These are phyloP conservation scores for Suillus plorans DNA, from an alignment of 768 basidiomycete species.

Conservation along the genomic window DNA sequence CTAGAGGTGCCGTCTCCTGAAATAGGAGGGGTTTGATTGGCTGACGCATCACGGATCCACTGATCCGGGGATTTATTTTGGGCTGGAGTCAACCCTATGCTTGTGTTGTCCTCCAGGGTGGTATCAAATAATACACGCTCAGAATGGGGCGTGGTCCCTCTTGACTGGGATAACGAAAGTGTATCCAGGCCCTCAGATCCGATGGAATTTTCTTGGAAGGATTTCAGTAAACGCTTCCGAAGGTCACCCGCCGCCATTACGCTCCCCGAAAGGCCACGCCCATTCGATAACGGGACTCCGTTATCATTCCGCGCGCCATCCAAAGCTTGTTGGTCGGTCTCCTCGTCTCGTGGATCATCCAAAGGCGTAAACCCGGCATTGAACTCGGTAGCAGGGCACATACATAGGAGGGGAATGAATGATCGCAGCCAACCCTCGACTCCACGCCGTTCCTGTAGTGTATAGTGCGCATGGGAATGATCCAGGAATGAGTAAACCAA, in stretches of 20 bases:
- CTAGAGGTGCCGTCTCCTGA: slow-evolving; percentile 32
- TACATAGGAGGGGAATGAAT: slow-evolving; percentile 83
- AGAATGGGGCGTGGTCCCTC: slow-evolving; percentile 10
- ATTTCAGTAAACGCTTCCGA: slow-evolving; percentile 77
- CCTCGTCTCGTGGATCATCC: slow-evolving; percentile 44
- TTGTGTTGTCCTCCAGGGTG: slow-evolving; percentile 2
- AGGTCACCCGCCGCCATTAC: slow-evolving; percentile 66
- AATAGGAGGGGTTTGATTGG: slow-evolving; percentile 22
- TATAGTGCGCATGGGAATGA: slow-evolving; percentile 76
- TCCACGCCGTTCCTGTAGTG: slow-evolving; percentile 70
- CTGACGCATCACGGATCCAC: slow-evolving; percentile 58
- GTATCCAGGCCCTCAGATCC: slow-evolving; percentile 31
- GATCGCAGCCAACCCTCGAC: slow-evolving; percentile 84
- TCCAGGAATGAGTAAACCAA: slow-evolving; percentile 91
- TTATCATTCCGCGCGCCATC: slow-evolving; percentile 14
- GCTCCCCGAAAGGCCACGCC: slow-evolving; percentile 39
- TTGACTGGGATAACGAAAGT: slow-evolving; percentile 24
- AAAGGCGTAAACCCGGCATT: slow-evolving; percentile 60
- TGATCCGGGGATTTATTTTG: slow-evolving; percentile 40
- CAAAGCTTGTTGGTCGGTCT: slow-evolving; percentile 26
- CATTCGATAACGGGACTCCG: slow-evolving; percentile 48
- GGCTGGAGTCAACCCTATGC: not conserved
- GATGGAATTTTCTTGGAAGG: slow-evolving; percentile 59
- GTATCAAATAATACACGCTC: slow-evolving; percentile 8
- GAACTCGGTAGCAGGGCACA: slow-evolving; percentile 64